Evolutionary conservation across 495 filamentous ascomycete species (phyloP).

Genomic region (Jackrogersella multiformis): DNA sequence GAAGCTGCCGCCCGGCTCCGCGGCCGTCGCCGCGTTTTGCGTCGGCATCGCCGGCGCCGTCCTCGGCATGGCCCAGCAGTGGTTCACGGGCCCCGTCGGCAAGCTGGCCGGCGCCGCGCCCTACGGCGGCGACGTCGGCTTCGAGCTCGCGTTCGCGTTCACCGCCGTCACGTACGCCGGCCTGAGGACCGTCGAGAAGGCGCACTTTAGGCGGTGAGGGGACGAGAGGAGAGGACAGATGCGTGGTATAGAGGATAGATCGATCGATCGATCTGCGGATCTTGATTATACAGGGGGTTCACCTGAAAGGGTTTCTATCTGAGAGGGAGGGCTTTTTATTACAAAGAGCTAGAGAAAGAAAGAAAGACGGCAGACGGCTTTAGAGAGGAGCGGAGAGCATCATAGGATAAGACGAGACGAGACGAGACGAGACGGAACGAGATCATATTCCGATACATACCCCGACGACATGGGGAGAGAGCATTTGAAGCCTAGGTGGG

Average conservation of each 20-base stretch:
- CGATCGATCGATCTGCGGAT: neutral
- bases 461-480: too few relatives aligned
- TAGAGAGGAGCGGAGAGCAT: too few relatives aligned
- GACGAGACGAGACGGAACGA: neutral
- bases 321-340: neutral
- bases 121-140: slow-evolving; percentile 77
- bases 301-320: neutral
- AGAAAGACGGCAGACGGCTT: too few relatives aligned
- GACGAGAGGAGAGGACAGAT: neutral
- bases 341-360: neutral
- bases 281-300: neutral
- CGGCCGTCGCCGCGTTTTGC: slow-evolving; percentile 72
- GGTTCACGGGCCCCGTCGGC: slow-evolving; percentile 79
- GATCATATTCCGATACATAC: neutral
- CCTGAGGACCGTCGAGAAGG: slow-evolving; percentile 64
- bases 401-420: neutral
- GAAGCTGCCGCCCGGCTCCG: slow-evolving; percentile 75
- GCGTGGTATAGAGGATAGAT: neutral
- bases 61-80: slow-evolving; percentile 79
- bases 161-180: slow-evolving; percentile 55
- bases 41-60: slow-evolving; percentile 77
- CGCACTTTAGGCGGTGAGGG: slow-evolving; percentile 57
- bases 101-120: slow-evolving; percentile 64
- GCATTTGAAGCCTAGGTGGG: neutral
- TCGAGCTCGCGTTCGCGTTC: slow-evolving; percentile 74